These are phyloP conservation scores for Wickerhamomyces ciferrii DNA, from an alignment of 805 yeast species.

Conservation along the genomic window DNA sequence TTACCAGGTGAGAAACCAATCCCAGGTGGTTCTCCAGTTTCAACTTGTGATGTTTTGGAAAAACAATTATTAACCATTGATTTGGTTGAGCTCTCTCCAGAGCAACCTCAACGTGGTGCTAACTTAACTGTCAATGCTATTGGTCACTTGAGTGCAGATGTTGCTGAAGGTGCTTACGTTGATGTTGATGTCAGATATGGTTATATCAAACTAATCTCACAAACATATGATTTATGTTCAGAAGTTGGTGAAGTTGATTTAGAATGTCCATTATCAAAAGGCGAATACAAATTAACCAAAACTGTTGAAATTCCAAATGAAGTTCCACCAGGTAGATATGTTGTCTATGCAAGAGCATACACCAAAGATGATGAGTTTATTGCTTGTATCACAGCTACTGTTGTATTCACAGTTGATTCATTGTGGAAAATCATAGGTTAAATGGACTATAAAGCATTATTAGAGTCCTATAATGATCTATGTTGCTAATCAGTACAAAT, in stretches of 20 bases:
- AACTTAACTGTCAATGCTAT: slow-evolving; percentile 75
- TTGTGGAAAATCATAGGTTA: slow-evolving; percentile 18
- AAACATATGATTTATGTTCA: slow-evolving; percentile 92
- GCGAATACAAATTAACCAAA: slow-evolving; percentile 61
- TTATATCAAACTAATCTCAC: slow-evolving; percentile 79
- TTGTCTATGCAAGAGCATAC: slow-evolving; percentile 84
- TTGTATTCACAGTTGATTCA: slow-evolving; percentile 36
- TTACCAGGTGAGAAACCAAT: slow-evolving; percentile 56
- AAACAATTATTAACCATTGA: slow-evolving; percentile 62
- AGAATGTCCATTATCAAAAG: slow-evolving; percentile 76
- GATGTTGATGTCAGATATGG: slow-evolving; percentile 93
- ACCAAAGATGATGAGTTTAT: slow-evolving; percentile 77
- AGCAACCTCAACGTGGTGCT: slow-evolving; percentile 85
- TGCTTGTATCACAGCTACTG: slow-evolving; percentile 76
- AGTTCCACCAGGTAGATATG: slow-evolving; percentile 93
- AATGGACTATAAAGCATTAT: no score
- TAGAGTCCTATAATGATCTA: no score
- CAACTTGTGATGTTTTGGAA: slow-evolving; percentile 62
- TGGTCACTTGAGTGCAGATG: slow-evolving; percentile 50
- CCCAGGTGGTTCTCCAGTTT: slow-evolving; percentile 87
- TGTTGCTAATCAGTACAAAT: no score
- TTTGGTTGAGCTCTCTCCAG: slow-evolving; percentile 62
- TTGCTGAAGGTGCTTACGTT: slow-evolving; percentile 87
- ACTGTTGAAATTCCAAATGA: slow-evolving; percentile 80
- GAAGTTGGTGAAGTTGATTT: slow-evolving; percentile 77